phyloP scores from a whole-genome alignment of 2,329 filamentous ascomycete genomes.

The Fusarium miscanthi region DNA sequence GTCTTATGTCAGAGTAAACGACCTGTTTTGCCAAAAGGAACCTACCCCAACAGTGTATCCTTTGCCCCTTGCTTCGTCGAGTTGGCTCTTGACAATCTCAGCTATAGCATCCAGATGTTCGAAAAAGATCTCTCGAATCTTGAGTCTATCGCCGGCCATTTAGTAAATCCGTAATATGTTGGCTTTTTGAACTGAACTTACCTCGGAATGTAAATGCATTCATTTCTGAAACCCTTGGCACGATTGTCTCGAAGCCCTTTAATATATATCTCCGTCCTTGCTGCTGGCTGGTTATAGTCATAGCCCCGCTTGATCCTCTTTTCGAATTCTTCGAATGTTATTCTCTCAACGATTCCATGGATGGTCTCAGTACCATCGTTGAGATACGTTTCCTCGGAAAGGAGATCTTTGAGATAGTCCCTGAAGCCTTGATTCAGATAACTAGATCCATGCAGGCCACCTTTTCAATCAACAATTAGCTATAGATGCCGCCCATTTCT shows the following conservation, averaged over 20 bases:
- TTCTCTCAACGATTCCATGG: not conserved
- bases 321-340: not conserved
- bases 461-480: accelerated
- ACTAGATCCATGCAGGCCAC: not conserved
- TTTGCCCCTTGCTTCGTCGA: accelerated
- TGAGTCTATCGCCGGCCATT: accelerated
- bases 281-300: accelerated
- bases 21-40: accelerated
- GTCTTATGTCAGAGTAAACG: accelerated
- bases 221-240: not conserved
- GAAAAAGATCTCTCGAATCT: not conserved
- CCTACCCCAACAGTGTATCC: not conserved
- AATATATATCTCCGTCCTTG: accelerated
- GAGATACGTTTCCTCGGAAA: not conserved
- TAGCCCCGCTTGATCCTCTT: not conserved
- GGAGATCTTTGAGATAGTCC: not conserved
- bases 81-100: not conserved
- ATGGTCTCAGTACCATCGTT: not conserved
- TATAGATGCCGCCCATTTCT: accelerated
- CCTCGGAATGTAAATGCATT: not conserved
- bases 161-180: too few species aligned
- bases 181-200: too few species aligned
- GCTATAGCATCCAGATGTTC: not conserved
- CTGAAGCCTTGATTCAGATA: not conserved
- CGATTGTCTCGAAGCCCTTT: not conserved